These are phyloP conservation scores for Brassica nigra DNA, from an alignment of 345 rosid genomes.

Conservation along the genomic window DNA sequence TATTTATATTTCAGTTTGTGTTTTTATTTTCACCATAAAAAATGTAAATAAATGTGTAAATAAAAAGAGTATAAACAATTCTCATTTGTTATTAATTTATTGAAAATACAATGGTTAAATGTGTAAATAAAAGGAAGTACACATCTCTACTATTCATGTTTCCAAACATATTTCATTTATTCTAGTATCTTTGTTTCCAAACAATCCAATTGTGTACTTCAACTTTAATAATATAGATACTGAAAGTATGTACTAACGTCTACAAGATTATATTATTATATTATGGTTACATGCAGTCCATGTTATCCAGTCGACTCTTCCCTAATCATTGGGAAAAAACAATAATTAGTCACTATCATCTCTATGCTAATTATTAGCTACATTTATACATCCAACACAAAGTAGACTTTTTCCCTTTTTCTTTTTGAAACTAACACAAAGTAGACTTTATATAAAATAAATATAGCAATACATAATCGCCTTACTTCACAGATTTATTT, in stretches of 20 bases:
- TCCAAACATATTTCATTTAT: too few species aligned
- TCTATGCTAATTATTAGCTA: slow-evolving; percentile 29
- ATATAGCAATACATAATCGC: neutral
- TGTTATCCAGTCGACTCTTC: slow-evolving; percentile 37
- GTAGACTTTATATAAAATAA: slow-evolving; percentile 36
- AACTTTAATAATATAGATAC: too few species aligned
- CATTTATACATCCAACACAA: neutral
- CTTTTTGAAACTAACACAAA: neutral
- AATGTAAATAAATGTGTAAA: too few species aligned
- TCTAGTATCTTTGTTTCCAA: too few species aligned
- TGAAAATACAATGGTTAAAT: too few species aligned
- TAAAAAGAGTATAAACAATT: too few species aligned
- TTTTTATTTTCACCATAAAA: too few species aligned
- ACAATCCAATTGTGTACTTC: too few species aligned
- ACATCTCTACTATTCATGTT: too few species aligned
- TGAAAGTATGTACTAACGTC: slow-evolving; percentile 12
- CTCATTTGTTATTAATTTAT: too few species aligned
- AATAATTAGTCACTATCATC: slow-evolving; percentile 33
- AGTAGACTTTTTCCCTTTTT: neutral
- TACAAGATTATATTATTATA: neutral
- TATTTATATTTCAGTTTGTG: too few species aligned
- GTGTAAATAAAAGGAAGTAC: too few species aligned
- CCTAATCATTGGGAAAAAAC: slow-evolving; percentile 33
- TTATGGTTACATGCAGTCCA: slow-evolving; percentile 33
- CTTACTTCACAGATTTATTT: slow-evolving; percentile 11